Evolutionary conservation across 2,329 filamentous ascomycete species (phyloP).

Genomic region (Colletotrichum camelliae): DNA sequence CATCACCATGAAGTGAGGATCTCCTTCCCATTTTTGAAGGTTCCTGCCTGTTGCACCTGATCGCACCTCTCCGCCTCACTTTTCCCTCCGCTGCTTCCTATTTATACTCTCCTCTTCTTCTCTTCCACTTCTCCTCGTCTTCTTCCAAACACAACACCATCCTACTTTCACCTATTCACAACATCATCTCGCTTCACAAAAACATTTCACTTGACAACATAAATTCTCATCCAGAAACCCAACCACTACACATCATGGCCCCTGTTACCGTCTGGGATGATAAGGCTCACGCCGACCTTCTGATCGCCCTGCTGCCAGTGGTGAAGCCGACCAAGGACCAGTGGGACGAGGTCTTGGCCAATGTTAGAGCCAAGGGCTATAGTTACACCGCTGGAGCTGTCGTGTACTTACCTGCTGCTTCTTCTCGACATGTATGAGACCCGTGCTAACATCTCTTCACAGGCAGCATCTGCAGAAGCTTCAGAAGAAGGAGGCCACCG

Average conservation of each 20-base stretch:
- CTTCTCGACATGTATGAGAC: background rate
- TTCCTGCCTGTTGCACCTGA: background rate
- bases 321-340: constrained; percentile 37
- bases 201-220: background rate
- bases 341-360: constrained; percentile 35
- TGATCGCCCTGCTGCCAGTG: constrained; percentile 40
- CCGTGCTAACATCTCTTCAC: constrained; percentile 15
- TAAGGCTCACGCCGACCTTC: constrained; percentile 41
- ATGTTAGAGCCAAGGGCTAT: constrained; percentile 40
- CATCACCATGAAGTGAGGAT: constrained; percentile 44
- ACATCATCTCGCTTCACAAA: background rate
- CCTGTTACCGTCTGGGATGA: constrained; percentile 35
- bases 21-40: background rate
- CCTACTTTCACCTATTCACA: background rate
- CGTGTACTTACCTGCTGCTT: constrained; percentile 36
- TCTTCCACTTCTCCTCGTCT: too few species aligned
- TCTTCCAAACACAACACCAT: background rate
- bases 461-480: constrained; percentile 55
- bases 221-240: background rate
- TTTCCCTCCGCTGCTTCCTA: background rate
- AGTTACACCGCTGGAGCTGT: constrained; percentile 43
- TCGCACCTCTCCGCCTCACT: background rate
- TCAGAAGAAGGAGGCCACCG: constrained; percentile 36
- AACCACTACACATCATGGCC: background rate
- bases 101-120: background rate